Percentiles rank a stretch among this genome's conserved stretches.
phyloP scores from a whole-genome alignment of 441 rosid genomes.

The Euphorbia celastroides region DNA sequence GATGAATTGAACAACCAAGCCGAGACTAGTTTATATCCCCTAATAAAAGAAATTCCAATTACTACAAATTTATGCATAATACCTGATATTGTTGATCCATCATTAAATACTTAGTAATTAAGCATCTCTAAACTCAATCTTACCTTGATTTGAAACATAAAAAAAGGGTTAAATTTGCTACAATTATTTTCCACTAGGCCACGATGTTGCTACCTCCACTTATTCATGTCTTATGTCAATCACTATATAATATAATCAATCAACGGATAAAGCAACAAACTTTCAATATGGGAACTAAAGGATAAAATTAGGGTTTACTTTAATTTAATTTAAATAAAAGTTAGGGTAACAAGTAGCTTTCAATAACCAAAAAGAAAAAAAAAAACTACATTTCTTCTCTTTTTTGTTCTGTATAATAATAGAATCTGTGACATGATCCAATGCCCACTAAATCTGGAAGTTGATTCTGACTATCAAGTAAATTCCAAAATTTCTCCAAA shows the following conservation, averaged over 20 bases:
- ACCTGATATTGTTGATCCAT: no score
- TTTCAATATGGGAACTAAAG: neutral
- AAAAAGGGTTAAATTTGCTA: neutral
- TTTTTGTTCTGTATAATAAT: slow-evolving; percentile 4
- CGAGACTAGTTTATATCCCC: no score
- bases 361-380: neutral
- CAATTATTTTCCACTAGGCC: slow-evolving; percentile 3
- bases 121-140: neutral
- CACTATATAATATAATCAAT: neutral
- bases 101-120: no score
- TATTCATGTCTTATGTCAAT: neutral
- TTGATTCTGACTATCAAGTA: slow-evolving; percentile 7
- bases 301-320: no score
- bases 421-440: slow-evolving; percentile 24
- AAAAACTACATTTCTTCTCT: neutral
- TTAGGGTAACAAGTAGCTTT: neutral
- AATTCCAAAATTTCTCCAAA: neutral
- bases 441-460: slow-evolving; percentile 23
- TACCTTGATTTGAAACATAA: neutral
- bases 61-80: no score
- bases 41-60: no score
- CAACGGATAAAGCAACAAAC: neutral
- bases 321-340: no score
- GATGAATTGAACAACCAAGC: no score
- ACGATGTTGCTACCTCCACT: slow-evolving; percentile 18